These are phyloP conservation scores for Kokia cookei DNA, from an alignment of 441 rosid genomes.

Conservation along the genomic window DNA sequence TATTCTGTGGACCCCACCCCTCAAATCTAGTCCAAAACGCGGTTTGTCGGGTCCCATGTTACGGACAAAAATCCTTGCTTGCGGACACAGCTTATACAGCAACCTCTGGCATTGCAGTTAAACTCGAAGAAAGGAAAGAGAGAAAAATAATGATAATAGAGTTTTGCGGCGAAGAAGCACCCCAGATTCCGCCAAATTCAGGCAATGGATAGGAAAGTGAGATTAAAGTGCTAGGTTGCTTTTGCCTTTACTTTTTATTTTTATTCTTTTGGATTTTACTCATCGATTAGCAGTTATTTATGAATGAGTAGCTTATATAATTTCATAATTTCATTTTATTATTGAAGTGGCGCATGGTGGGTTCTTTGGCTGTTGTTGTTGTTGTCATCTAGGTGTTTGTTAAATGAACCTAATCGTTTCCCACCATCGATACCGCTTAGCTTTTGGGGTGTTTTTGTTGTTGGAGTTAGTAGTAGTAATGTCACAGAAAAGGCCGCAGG, in stretches of 20 bases:
- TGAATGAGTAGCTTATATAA: background rate
- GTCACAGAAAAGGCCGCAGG: slow-evolving; percentile 85
- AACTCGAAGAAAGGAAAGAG: background rate
- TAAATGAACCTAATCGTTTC: background rate
- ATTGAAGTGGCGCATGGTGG: slow-evolving; percentile 20
- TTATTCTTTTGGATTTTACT: slow-evolving; percentile 20
- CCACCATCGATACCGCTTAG: slow-evolving; percentile 6
- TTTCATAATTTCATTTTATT: background rate
- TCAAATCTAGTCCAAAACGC: slow-evolving; percentile 5
- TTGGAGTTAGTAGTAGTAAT: slow-evolving; percentile 34
- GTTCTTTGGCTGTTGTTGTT: slow-evolving; percentile 10
- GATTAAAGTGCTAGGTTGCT: background rate
- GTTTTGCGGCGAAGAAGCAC: slow-evolving; percentile 25
- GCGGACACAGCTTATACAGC: background rate
- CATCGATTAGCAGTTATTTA: slow-evolving; percentile 10
- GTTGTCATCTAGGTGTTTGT: background rate
- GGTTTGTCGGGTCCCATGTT: slow-evolving; percentile 23
- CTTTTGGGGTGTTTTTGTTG: slow-evolving; percentile 3
- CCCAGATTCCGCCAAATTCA: slow-evolving; percentile 26
- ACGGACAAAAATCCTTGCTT: background rate
- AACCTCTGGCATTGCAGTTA: background rate
- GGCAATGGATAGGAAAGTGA: slow-evolving; percentile 15
- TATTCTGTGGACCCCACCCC: background rate
- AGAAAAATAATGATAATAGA: background rate
- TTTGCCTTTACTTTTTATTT: too few species aligned